Evolutionary conservation across 306 rosid species (phyloP).

Genomic region (Parietaria judaica): DNA sequence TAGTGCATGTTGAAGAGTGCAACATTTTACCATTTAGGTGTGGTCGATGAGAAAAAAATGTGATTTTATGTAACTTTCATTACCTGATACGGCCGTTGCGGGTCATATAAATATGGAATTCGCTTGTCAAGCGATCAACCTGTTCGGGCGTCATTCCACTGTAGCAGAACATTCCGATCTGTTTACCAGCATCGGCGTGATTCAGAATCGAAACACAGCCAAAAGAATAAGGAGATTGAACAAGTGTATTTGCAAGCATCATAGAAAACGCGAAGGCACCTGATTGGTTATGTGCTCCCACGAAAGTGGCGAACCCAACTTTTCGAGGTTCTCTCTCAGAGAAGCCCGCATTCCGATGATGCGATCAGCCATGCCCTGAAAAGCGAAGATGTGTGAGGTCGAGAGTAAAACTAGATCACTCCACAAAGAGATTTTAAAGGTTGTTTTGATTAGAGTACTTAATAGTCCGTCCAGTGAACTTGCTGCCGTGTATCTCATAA

Average conservation of each 20-base stretch:
- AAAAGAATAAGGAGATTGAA: neutral
- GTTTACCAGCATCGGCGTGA: slow-evolving; percentile 20
- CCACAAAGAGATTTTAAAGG: neutral
- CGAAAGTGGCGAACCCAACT: slow-evolving; percentile 56
- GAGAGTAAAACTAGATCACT: neutral
- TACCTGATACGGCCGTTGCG: slow-evolving; percentile 93
- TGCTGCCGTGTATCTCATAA: no score
- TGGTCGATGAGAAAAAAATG: no score
- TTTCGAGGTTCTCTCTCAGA: slow-evolving; percentile 66
- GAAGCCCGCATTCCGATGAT: slow-evolving; percentile 79
- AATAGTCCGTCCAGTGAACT: no score
- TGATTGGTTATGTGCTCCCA: slow-evolving; percentile 90
- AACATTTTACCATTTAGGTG: no score
- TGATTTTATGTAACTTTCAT: neutral
- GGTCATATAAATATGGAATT: slow-evolving; percentile 86
- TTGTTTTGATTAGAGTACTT: neutral
- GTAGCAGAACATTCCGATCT: slow-evolving; percentile 96
- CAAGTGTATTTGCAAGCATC: neutral
- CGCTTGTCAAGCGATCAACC: slow-evolving; percentile 76
- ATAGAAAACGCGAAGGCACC: slow-evolving; percentile 34
- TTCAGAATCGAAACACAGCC: slow-evolving; percentile 1
- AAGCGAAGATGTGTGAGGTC: neutral
- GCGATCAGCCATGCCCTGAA: slow-evolving; percentile 90
- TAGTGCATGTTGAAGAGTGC: no score
- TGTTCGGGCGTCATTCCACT: slow-evolving; percentile 91